Evolutionary conservation across 2,329 filamentous ascomycete species (phyloP).

Genomic region (Verticillium tricorpus): DNA sequence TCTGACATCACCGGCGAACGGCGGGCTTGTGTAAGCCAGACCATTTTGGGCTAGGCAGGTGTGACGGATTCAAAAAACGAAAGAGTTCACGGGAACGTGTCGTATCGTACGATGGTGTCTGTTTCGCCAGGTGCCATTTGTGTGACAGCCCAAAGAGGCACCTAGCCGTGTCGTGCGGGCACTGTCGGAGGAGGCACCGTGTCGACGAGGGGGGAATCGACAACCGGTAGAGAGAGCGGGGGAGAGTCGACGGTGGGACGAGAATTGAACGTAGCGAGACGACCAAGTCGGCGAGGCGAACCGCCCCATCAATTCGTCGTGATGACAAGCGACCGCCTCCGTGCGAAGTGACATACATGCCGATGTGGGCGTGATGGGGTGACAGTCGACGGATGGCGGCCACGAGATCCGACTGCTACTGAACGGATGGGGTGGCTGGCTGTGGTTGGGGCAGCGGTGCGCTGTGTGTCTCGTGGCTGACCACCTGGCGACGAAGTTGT

Average conservation of each 20-base stretch:
- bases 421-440: not conserved
- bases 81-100: not conserved
- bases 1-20: slow-evolving; percentile 1
- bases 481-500: not conserved
- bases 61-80: not conserved
- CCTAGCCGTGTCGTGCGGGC: not conserved
- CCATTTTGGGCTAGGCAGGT: not conserved
- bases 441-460: not conserved
- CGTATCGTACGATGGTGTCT: not conserved
- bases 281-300: too few relatives aligned
- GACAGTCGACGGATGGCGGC: not conserved
- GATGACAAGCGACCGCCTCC: too few relatives aligned
- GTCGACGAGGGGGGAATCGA: not conserved
- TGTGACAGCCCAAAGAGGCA: not conserved
- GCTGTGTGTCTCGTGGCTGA: not conserved
- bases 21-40: not conserved
- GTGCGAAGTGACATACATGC: too few relatives aligned
- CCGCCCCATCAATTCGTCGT: too few relatives aligned
- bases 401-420: not conserved
- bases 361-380: too few relatives aligned
- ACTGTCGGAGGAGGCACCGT: not conserved
- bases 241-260: too few relatives aligned
- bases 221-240: not conserved
- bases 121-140: not conserved
- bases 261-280: too few relatives aligned